phyloP scores from a whole-genome alignment of 305 asterid species.

The Fraxinus angustifolia region DNA sequence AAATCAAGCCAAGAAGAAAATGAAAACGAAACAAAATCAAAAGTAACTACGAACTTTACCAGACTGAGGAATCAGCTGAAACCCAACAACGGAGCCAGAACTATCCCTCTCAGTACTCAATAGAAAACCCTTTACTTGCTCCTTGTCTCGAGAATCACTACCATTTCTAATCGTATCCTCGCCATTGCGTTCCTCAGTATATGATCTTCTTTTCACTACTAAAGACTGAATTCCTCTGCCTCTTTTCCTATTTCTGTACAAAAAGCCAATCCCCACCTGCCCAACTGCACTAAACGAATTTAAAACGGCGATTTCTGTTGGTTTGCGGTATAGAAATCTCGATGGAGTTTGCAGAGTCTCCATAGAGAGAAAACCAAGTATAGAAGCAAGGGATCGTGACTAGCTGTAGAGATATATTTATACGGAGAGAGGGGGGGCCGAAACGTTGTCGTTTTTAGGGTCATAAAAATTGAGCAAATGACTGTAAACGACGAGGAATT shows the following conservation, averaged over 20 bases:
- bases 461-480: not conserved
- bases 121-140: slow-evolving; percentile 38
- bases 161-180: slow-evolving; percentile 28
- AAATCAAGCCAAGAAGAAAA: slow-evolving; percentile 1
- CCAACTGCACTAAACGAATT: slow-evolving; percentile 25
- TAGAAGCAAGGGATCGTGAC: slow-evolving; percentile 29
- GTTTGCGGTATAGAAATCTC: slow-evolving; percentile 12
- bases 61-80: slow-evolving; percentile 62
- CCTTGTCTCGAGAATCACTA: slow-evolving; percentile 28
- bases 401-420: not conserved
- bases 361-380: slow-evolving; percentile 30
- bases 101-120: slow-evolving; percentile 54
- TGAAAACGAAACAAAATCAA: not conserved
- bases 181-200: slow-evolving; percentile 15
- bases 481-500: not conserved
- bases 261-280: slow-evolving; percentile 45
- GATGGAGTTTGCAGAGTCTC: slow-evolving; percentile 35
- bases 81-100: slow-evolving; percentile 61
- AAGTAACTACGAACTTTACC: slow-evolving; percentile 29
- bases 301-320: not conserved
- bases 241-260: slow-evolving; percentile 19
- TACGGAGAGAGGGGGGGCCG: not conserved
- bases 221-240: slow-evolving; percentile 33
- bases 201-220: slow-evolving; percentile 29
- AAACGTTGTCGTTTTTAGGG: not conserved